Evolutionary conservation across 2,329 filamentous ascomycete species (phyloP), one percentile per base, ranked within the genome.

Genomic region (Nemania abortiva): DNA sequence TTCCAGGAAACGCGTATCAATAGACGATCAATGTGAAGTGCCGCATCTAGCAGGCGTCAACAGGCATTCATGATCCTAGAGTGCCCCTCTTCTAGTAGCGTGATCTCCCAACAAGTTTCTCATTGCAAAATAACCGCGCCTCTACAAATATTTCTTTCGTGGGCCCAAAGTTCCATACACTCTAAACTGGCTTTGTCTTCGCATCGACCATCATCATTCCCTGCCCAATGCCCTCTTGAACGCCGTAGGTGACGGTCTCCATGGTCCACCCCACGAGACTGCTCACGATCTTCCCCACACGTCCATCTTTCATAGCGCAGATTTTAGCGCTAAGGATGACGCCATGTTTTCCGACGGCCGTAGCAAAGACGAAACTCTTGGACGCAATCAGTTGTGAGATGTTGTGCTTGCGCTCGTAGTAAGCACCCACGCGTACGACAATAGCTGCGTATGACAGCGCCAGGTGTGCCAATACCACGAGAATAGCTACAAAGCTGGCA

Each of bases 361-460:
- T 86, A 3, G 87, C 86, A 1, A 86, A 82, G 55, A 83, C 82
- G 37, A 90, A 79, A 6, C 87, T 81, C 24, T 82, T 81, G 7
- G 83, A 82, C 20, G 91, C 78, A 1, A 91, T 70, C 27, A 86
- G 85, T 74, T 90, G 86, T 0, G 86, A 89, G 68, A 94, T 83
- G 70, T 87, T 88, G 79, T 93, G 88, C 72, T 89, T 85, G 18
- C 89, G 86, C 77, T 94, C 91, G 70, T 90, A 90, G 57, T 85
- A 82, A 70, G 89, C 90, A 18, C 86, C 82, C 18, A 85, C 79
- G 18, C 83, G 82, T 15, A 90, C 72, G 13, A 91, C 77, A 4
- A 85, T 24, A 15, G 72, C 74, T 70, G 87, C 84, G 37, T 90
- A 75, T 74, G 91, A 91, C 1, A 91, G 90, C 11, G 91, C 77